Base-by-base conservation (phyloP, 2,329 filamentous ascomycete genomes). In the Aphanoascus verrucosus region DNA sequence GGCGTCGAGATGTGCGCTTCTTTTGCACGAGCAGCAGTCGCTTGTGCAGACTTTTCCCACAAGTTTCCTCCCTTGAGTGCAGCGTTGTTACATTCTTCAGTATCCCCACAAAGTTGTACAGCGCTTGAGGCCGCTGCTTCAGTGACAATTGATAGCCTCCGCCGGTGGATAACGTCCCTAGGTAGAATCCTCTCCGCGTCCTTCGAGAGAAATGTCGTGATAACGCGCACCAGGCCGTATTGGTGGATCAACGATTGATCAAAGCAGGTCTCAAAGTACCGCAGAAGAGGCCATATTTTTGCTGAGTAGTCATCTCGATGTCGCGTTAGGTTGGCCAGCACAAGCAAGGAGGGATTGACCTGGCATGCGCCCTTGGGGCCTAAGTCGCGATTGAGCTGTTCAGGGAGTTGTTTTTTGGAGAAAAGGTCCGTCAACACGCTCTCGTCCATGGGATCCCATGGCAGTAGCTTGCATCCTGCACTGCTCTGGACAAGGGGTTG, bases 171-270 rank as follows among this genome's bases (percentile, higher is more conserved):
- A 2, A 85, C 63, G 1, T 72, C 70, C 50, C 78, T 78, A 0
- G 90, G 85, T 6, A 95, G 55, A 0, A 87, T 59, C 1, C 66
- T 57, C 5, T 68, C 62, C 58, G 81, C 81, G 53, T 88, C 84
- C 0, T 78, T 72, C 42, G 83, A 73, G 1, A 79, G 76, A 2
- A 83, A 63, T 83, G 89, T 90, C 38, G 90, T 65, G 0, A 97
- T 75, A 74, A 91, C 84, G 47, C 89, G 82, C 2, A 94, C 83
- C 15, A 83, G 77, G 2, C 91, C 91, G 64, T 88, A 90, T 28
- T 75, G 74, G 61, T 95, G 85, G 60, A 94, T 80, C 0, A 84
- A 73, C 0, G 73, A 68, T 48, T 80, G 74, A 1, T 74, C 71
- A 56, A 80, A 75, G 52, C 86, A 79, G 49, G 77, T 42, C 69